These are phyloP conservation scores for Phenoliferia sp. DNA, from an alignment of 1,284 basidiomycete genomes.

Conservation along the genomic window DNA sequence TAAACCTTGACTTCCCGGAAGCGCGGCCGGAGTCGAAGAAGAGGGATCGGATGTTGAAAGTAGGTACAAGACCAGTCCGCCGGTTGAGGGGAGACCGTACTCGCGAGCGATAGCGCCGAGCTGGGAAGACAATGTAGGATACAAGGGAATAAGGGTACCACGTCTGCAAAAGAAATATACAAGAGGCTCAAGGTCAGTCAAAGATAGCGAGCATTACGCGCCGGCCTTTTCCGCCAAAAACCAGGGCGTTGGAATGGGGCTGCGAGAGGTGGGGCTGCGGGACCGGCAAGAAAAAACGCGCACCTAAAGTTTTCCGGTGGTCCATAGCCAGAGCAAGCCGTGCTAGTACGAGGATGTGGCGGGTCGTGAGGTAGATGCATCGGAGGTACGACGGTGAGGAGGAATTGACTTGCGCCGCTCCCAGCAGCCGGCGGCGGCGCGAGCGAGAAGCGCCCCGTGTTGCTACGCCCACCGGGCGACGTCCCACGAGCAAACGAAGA, in stretches of 20 bases:
- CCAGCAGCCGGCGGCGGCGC: background rate
- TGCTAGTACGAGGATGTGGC: constrained; percentile 36
- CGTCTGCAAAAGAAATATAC: constrained; percentile 15
- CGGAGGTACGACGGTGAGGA: constrained; percentile 39
- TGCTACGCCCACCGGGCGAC: too few species aligned
- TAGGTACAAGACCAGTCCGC: constrained; percentile 70
- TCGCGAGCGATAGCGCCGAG: constrained; percentile 55
- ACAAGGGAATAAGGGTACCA: constrained; percentile 35
- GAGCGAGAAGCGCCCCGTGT: background rate
- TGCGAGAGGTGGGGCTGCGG: background rate
- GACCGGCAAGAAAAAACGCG: background rate
- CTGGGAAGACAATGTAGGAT: constrained; percentile 35
- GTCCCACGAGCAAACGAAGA: too few species aligned
- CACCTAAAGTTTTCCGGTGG: constrained; percentile 37
- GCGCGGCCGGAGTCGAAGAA: constrained; percentile 12
- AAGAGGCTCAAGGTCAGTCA: background rate
- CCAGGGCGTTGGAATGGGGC: background rate
- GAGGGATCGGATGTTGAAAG: constrained; percentile 42
- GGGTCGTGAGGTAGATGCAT: constrained; percentile 37
- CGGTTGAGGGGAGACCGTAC: constrained; percentile 72
- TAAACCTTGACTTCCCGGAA: constrained; percentile 23
- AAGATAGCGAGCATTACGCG: too few species aligned
- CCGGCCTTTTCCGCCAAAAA: too few species aligned
- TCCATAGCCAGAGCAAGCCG: constrained; percentile 36
- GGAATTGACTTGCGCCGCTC: constrained; percentile 19